These are phyloP conservation scores for Periglandula ipomoeae DNA, from an alignment of 2,329 filamentous ascomycete genomes.

Conservation along the genomic window DNA sequence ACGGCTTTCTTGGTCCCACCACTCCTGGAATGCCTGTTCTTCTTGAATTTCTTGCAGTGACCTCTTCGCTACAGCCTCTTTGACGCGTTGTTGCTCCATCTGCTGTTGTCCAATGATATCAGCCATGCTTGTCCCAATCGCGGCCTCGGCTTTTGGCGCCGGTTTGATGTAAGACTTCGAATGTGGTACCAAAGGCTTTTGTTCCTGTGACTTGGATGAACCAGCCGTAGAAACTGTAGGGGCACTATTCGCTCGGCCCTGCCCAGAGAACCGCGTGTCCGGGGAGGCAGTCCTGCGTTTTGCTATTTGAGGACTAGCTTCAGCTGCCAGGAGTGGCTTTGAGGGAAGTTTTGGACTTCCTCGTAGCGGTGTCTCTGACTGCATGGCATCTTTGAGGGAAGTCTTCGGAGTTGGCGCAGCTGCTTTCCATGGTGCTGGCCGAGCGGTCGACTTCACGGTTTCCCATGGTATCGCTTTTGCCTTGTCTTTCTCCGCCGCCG, in stretches of 20 bases:
- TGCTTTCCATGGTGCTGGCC: constrained; percentile 58
- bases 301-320: constrained; percentile 29
- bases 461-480: constrained; percentile 35
- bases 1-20: constrained; percentile 84
- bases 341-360: constrained; percentile 21
- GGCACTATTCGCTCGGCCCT: constrained; percentile 33
- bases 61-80: constrained; percentile 77
- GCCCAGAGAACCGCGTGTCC: constrained; percentile 54
- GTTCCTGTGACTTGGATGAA: constrained; percentile 18
- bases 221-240: constrained; percentile 18
- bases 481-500: constrained; percentile 25
- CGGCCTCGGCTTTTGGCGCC: constrained; percentile 51
- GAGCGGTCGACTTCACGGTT: constrained; percentile 27
- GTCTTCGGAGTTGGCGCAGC: constrained; percentile 38
- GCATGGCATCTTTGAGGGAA: constrained; percentile 40
- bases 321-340: constrained; percentile 35
- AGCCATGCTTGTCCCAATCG: constrained; percentile 64
- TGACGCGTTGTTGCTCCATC: constrained; percentile 71
- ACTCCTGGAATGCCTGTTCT: constrained; percentile 93
- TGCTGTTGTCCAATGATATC: constrained; percentile 86
- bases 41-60: constrained; percentile 91
- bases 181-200: constrained; percentile 43
- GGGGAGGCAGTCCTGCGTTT: constrained; percentile 46
- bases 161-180: constrained; percentile 51
- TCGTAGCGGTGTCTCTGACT: constrained; percentile 18